Conservation (phyloP, 371 early-diverging fungal genomes). For the Lichtheimia hyalospora region DNA sequence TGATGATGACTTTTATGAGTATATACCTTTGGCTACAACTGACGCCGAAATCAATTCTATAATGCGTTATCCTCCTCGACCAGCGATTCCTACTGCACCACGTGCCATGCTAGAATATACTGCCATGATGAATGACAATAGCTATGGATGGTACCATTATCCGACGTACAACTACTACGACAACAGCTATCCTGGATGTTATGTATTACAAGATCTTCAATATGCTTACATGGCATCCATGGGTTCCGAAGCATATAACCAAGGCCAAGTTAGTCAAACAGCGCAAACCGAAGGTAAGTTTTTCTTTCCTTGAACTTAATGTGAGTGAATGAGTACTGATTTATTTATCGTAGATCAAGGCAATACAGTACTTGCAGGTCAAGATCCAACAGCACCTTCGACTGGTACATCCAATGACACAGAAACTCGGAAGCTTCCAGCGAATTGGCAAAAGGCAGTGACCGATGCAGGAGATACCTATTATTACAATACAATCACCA, state of each 20-base stretch:
- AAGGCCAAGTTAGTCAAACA: background rate
- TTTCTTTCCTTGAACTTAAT: background rate
- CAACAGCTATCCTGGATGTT: background rate
- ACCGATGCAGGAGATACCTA: slow-evolving; percentile 34
- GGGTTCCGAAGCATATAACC: background rate
- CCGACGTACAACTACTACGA: slow-evolving; percentile 1
- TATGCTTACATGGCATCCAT: background rate
- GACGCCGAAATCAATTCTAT: slow-evolving; percentile 20
- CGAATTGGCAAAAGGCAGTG: slow-evolving; percentile 39
- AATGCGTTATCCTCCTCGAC: slow-evolving; percentile 24
- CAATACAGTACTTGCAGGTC: no score
- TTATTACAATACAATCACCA: slow-evolving; percentile 42
- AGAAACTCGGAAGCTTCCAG: slow-evolving; percentile 16
- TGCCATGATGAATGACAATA: background rate
- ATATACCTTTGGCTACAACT: slow-evolving; percentile 21
- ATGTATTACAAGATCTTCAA: background rate
- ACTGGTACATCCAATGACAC: no score
- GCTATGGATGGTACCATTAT: background rate
- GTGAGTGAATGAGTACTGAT: no score
- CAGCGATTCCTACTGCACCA: slow-evolving; percentile 29
- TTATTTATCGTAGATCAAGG: no score
- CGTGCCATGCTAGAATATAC: slow-evolving; percentile 15
- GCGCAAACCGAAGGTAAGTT: background rate
- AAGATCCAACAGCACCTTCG: no score
- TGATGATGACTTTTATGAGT: slow-evolving; percentile 39